Conservation (phyloP, 129 eudicot genomes). For the Logfia minima region DNA sequence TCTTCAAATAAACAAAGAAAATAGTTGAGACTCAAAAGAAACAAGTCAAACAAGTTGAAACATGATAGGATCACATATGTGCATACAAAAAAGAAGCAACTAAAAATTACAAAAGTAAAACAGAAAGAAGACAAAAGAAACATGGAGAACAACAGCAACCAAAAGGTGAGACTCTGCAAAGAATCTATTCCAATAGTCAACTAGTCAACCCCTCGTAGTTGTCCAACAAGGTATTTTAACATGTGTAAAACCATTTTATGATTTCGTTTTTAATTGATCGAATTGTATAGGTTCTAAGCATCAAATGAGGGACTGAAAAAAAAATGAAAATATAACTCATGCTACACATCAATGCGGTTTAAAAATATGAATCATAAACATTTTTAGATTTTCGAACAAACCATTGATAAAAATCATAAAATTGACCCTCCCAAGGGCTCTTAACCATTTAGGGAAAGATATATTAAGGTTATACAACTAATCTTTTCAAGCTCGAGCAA, state of each 20-base stretch:
- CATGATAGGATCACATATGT: background rate
- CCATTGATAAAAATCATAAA: no score
- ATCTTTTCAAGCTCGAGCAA: no score
- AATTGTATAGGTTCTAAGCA: background rate
- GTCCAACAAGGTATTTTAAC: constrained; percentile 16
- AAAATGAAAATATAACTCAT: no score
- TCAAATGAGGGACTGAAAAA: no score
- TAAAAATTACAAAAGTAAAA: constrained; percentile 9
- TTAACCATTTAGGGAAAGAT: no score
- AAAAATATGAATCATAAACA: no score
- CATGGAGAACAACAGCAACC: constrained; percentile 14
- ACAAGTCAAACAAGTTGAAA: background rate
- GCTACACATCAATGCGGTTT: no score
- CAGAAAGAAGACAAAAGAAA: constrained; percentile 30
- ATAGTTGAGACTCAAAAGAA: background rate
- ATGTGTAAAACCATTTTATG: constrained; percentile 1
- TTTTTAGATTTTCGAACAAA: no score
- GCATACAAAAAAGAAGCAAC: background rate
- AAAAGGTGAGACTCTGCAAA: constrained; percentile 24
- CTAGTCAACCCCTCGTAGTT: constrained; percentile 23
- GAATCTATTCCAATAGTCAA: constrained; percentile 14
- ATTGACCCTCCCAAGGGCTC: no score
- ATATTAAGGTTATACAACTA: no score
- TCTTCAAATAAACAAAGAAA: background rate
- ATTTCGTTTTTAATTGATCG: background rate